Conservation (phyloP, 1,139 yeast species). For the Yamadazyma trypodendri region DNA sequence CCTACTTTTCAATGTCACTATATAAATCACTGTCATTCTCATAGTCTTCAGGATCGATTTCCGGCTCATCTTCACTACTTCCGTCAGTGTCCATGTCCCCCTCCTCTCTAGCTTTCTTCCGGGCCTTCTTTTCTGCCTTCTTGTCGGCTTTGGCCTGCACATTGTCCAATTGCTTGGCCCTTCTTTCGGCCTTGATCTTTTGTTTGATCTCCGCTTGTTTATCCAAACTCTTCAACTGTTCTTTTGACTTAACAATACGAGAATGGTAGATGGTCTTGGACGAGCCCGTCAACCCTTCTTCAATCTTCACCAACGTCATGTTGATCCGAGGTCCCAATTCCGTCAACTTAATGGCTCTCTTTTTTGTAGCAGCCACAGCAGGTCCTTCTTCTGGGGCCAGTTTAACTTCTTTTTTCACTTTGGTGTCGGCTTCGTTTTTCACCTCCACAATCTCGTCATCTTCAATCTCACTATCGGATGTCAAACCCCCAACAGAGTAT, state of each 20-base stretch:
- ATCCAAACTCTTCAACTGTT: conserved; percentile 63
- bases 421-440: conserved; percentile 30
- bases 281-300: conserved; percentile 82
- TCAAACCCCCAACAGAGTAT: conserved; percentile 72
- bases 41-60: conserved; percentile 44
- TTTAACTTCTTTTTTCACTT: conserved; percentile 24
- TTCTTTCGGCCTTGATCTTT: conserved; percentile 67
- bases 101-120: conserved; percentile 57
- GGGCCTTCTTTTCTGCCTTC: conserved; percentile 69
- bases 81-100: conserved; percentile 21
- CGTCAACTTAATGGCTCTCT: conserved; percentile 87
- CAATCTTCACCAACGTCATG: conserved; percentile 77
- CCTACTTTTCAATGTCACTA: conserved; percentile 36
- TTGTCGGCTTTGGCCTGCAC: conserved; percentile 74
- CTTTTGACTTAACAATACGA: conserved; percentile 56
- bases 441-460: conserved; percentile 87
- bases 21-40: conserved; percentile 50
- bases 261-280: conserved; percentile 81
- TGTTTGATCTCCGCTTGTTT: conserved; percentile 62
- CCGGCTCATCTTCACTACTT: conserved; percentile 19
- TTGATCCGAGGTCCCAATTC: conserved; percentile 93
- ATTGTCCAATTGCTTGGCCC: conserved; percentile 76
- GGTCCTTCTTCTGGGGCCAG: too few species aligned
- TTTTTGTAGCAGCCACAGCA: conserved; percentile 44
- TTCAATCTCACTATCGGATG: conserved; percentile 92